Percentiles rank a stretch among this genome's conserved stretches.
Conservation (phyloP, 2,329 filamentous ascomycete genomes). For the Penicillium sclerotigenum region DNA sequence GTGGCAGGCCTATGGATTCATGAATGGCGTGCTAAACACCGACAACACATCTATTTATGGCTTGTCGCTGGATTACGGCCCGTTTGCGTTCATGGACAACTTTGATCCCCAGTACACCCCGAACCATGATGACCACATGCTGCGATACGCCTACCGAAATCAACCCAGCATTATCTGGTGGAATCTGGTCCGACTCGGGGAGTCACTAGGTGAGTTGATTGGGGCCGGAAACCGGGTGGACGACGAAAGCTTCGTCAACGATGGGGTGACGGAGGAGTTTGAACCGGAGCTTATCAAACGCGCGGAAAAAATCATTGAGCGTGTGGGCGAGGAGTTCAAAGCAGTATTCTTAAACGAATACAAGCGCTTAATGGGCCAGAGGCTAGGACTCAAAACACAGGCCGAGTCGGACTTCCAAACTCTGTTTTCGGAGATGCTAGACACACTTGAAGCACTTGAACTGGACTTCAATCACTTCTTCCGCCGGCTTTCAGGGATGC, state of each 20-base stretch:
- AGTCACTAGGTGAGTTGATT: conserved; percentile 82
- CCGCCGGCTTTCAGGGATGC: conserved; percentile 67
- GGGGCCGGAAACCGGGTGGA: conserved; percentile 74
- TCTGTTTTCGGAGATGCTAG: conserved; percentile 77
- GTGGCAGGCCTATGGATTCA: conserved; percentile 99
- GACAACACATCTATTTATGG: conserved; percentile 94
- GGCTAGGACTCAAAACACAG: conserved; percentile 70
- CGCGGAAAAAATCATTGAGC: conserved; percentile 79
- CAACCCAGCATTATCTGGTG: conserved; percentile 98
- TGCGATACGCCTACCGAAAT: conserved; percentile 89
- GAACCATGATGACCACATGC: conserved; percentile 87
- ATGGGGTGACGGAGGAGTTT: conserved; percentile 69
- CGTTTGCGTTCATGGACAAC: conserved; percentile 96
- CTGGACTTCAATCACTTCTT: conserved; percentile 96
- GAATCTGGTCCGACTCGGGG: conserved; percentile 90
- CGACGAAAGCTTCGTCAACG: conserved; percentile 63
- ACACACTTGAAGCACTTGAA: conserved; percentile 75
- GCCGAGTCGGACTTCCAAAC: conserved; percentile 73
- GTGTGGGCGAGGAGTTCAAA: conserved; percentile 82
- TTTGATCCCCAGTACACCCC: conserved; percentile 94
- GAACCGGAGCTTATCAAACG: conserved; percentile 69
- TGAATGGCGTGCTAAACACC: conserved; percentile 96
- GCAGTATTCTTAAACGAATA: conserved; percentile 85
- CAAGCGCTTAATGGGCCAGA: conserved; percentile 73
- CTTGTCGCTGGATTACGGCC: conserved; percentile 88